These are phyloP conservation scores for Tephrocybe sp. DNA, from an alignment of 768 basidiomycete genomes.

Conservation along the genomic window DNA sequence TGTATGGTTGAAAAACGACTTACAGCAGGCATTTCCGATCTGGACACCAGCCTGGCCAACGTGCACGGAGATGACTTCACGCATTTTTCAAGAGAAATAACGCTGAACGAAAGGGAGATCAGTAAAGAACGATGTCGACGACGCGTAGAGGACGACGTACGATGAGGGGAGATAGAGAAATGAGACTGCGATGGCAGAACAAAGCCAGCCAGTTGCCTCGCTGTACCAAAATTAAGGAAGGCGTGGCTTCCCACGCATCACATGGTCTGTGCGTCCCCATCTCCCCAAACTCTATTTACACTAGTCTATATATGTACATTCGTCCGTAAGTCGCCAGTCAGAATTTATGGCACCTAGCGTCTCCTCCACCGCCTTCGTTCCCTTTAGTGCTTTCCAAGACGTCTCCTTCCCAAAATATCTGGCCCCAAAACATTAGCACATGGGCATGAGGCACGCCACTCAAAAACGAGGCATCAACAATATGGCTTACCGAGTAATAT, in stretches of 20 bases:
- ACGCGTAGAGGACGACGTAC: conserved; percentile 31
- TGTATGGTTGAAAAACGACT: conserved; percentile 31
- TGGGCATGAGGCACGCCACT: neutral
- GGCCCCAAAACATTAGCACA: neutral
- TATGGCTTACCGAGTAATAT: conserved; percentile 44
- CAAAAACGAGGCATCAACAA: neutral
- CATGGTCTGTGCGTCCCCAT: conserved; percentile 44
- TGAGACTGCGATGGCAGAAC: conserved; percentile 44
- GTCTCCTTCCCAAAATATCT: conserved; percentile 52
- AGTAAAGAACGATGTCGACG: conserved; percentile 14
- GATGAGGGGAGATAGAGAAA: conserved; percentile 16
- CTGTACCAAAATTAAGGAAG: conserved; percentile 36
- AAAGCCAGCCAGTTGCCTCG: conserved; percentile 43
- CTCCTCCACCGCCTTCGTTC: conserved; percentile 15
- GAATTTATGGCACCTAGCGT: conserved; percentile 26
- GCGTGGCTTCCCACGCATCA: conserved; percentile 42
- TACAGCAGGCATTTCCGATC: conserved; percentile 95
- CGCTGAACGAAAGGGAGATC: conserved; percentile 22
- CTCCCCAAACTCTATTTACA: neutral
- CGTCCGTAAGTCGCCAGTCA: conserved; percentile 18
- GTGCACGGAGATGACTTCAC: conserved; percentile 95
- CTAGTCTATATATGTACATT: neutral
- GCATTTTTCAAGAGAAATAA: conserved; percentile 48
- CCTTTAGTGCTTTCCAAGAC: conserved; percentile 32
- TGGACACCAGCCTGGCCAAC: conserved; percentile 97